Conservation (phyloP, 2,329 filamentous ascomycete genomes). For the Cryoendolithus antarcticus region DNA sequence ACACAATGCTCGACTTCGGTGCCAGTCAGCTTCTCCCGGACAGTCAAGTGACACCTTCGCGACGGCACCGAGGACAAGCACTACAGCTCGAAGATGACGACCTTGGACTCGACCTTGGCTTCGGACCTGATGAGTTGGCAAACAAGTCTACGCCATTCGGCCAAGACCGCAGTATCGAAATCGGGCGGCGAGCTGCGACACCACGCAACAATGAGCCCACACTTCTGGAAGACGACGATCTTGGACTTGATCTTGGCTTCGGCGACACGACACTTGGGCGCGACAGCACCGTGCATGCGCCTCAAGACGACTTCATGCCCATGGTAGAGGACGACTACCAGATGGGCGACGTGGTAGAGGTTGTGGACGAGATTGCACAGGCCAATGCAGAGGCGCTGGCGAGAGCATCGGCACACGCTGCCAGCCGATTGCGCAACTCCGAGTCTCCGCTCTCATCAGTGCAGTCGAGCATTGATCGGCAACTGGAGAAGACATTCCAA, state of each 20-base stretch:
- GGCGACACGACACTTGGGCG: slow-evolving; percentile 19
- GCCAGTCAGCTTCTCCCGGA: slow-evolving; percentile 71
- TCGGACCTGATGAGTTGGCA: slow-evolving; percentile 25
- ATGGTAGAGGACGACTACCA: slow-evolving; percentile 26
- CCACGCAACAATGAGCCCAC: slow-evolving; percentile 43
- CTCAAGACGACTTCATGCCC: slow-evolving; percentile 13
- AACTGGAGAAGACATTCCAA: slow-evolving; percentile 51
- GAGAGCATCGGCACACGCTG: slow-evolving; percentile 31
- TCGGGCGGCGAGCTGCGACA: slow-evolving; percentile 72
- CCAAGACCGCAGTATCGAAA: slow-evolving; percentile 54
- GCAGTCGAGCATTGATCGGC: slow-evolving; percentile 39
- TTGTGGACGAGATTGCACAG: slow-evolving; percentile 27
- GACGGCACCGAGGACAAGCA: slow-evolving; percentile 11
- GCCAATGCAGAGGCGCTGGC: slow-evolving; percentile 23
- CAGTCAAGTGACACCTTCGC: slow-evolving; percentile 19
- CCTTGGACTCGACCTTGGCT: slow-evolving; percentile 53
- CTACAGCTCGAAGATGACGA: slow-evolving; percentile 44
- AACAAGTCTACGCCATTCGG: slow-evolving; percentile 22
- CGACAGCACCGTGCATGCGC: slow-evolving; percentile 9
- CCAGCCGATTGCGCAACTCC: slow-evolving; percentile 31
- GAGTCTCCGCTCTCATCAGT: slow-evolving; percentile 44
- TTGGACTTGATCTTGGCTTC: slow-evolving; percentile 37
- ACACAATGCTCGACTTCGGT: slow-evolving; percentile 41
- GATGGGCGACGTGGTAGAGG: slow-evolving; percentile 27
- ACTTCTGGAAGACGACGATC: slow-evolving; percentile 45